Base-by-base conservation (phyloP, 176 grass and related monocot species). In the Lolium rigidum region DNA sequence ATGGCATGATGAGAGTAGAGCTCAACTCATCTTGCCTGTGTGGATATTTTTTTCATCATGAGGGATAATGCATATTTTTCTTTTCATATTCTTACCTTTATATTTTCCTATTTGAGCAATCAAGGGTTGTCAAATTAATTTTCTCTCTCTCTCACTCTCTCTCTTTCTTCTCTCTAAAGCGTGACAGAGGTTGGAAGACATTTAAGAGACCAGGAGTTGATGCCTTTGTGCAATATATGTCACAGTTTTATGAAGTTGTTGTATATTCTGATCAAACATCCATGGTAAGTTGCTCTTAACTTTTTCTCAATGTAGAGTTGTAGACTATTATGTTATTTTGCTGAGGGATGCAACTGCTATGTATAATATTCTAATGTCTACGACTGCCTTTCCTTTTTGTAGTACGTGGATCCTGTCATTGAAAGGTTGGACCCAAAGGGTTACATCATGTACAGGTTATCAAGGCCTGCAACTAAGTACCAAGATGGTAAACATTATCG, bases 201-300 rank as follows among this genome's bases (percentile, higher is more conserved):
- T 95, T 95, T 83, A 98, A 98, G 90, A 95, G 96, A 55, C 93
- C 96, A 75, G 93, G 96, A 86, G 91, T 98, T 69, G 96, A 98
- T 51, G 96, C 96, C 44, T 98, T 98, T 87, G 28, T 98, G 81
- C 86, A 98, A 65, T 88, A 92, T 70, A 89, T 98, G 73, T 63
- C 88, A 58, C 84, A 77, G 38, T 92, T 80, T 22, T 98, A 95
- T 86, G 96, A 98, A 90, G 80, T 98, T 92, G 88, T 95, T 81
- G 93, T 98, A 74, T 98, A 91, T 83, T 98, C 96, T 10, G 93
- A 98, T 92, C 96, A 95, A 70, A 70, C 35, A 79, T 63, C 83
- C 78, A 93, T 98, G 93, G 96, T 95, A 92, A 95, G 61, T 91
- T 86, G 59, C 68, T 76, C 39, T 83, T 62, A 73, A 39, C 17